These are phyloP conservation scores for Didymella segeticola DNA, from an alignment of 2,329 filamentous ascomycete species.

Conservation along the genomic window DNA sequence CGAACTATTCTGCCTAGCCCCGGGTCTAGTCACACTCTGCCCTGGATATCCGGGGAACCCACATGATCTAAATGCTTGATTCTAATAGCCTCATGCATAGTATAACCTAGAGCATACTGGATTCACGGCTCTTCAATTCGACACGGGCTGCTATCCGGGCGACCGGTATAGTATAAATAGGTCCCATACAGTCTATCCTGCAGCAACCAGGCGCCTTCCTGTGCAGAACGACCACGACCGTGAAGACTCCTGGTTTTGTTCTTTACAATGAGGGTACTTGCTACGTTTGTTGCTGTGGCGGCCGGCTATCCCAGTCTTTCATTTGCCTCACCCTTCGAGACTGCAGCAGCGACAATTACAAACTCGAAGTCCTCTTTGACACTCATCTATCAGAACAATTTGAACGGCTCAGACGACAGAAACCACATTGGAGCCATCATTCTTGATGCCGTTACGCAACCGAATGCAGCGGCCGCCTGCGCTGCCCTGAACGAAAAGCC, in stretches of 20 bases:
- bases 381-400: constrained; percentile 62
- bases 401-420: constrained; percentile 60
- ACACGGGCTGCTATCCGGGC: constrained; percentile 32
- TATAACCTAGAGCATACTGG: constrained; percentile 25
- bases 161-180: constrained; percentile 35
- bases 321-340: constrained; percentile 27
- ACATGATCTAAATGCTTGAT: constrained; percentile 35
- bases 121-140: constrained; percentile 16
- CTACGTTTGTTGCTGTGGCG: constrained; percentile 29
- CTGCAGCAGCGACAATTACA: constrained; percentile 23
- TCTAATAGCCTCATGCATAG: constrained; percentile 30
- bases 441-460: constrained; percentile 52
- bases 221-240: not conserved
- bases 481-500: constrained; percentile 56
- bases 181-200: not conserved
- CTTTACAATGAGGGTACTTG: constrained; percentile 29
- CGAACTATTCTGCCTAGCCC: constrained; percentile 28
- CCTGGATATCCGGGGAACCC: constrained; percentile 30
- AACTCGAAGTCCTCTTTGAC: constrained; percentile 55
- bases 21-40: constrained; percentile 39
- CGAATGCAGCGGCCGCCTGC: constrained; percentile 54
- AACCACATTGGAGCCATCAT: constrained; percentile 62
- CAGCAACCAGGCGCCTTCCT: constrained; percentile 13
- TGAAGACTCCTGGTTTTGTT: not conserved
- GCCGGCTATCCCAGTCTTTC: constrained; percentile 28